A percentile compares a stretch with the other conserved stretches of the same genome.
Conservation (phyloP, 106 monocot species). For the Vanilla planifolia region DNA sequence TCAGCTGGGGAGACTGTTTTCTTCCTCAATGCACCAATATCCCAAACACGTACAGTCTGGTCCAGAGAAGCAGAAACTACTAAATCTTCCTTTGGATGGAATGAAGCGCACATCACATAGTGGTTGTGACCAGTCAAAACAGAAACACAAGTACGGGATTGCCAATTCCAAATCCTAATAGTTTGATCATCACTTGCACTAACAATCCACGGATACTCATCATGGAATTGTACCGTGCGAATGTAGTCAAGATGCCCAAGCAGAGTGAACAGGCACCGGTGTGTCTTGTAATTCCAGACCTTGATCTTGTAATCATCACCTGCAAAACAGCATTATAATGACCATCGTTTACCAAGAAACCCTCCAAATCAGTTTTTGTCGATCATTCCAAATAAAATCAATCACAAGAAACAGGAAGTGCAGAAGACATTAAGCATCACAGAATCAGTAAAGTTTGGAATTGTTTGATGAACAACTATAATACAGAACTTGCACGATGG, state of each 20-base stretch:
- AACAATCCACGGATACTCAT: slow-evolving; percentile 87
- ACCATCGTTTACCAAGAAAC: too few species aligned
- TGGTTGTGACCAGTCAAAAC: slow-evolving; percentile 89
- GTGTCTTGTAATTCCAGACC: slow-evolving; percentile 89
- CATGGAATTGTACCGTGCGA: slow-evolving; percentile 87
- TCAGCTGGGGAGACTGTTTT: slow-evolving; percentile 81
- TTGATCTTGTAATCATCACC: slow-evolving; percentile 96
- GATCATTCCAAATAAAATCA: too few species aligned
- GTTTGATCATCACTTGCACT: slow-evolving; percentile 93
- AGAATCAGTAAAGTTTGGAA: too few species aligned
- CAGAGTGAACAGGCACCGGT: slow-evolving; percentile 79
- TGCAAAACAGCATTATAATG: slow-evolving; percentile 40
- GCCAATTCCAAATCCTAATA: slow-evolving; percentile 92
- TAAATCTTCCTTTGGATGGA: slow-evolving; percentile 86
- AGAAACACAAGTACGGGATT: slow-evolving; percentile 79
- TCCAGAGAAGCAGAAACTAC: slow-evolving; percentile 88
- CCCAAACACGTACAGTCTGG: slow-evolving; percentile 89
- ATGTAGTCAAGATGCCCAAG: slow-evolving; percentile 89
- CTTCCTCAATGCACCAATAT: slow-evolving; percentile 82
- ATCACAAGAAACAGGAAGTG: too few species aligned
- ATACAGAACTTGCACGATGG: too few species aligned
- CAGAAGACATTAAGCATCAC: too few species aligned
- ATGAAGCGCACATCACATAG: slow-evolving; percentile 94
- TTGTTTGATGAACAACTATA: too few species aligned
- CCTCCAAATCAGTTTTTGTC: too few species aligned